Conservation (phyloP, 495 filamentous ascomycete genomes). For the Aspergillus baeticus region DNA sequence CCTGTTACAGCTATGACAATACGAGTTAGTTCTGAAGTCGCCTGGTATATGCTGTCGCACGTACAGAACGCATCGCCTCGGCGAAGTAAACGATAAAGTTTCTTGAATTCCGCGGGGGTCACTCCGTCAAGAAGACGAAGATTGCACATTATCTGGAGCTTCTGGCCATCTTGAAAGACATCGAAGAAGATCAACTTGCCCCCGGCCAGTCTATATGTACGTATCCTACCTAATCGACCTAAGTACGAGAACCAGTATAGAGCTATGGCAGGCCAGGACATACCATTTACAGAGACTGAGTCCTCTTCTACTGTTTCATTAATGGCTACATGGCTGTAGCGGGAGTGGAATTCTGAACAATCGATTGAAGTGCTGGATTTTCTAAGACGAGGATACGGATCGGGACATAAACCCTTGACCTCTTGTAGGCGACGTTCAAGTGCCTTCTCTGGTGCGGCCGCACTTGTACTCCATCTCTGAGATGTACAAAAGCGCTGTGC, state of each 20-base stretch:
- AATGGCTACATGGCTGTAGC: constrained; percentile 38
- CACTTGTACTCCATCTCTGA: constrained; percentile 24
- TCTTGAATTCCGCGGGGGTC: constrained; percentile 52
- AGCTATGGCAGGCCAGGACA: constrained; percentile 31
- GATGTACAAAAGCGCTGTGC: background rate
- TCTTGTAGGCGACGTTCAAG: constrained; percentile 51
- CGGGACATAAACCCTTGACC: constrained; percentile 39
- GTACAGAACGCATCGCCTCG: constrained; percentile 78
- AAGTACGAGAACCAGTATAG: constrained; percentile 38
- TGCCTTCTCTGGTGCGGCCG: constrained; percentile 35
- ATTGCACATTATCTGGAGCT: constrained; percentile 73
- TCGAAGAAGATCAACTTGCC: constrained; percentile 84
- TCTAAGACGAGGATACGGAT: constrained; percentile 53
- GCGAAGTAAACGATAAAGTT: constrained; percentile 55
- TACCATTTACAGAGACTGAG: constrained; percentile 45
- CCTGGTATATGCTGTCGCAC: constrained; percentile 27
- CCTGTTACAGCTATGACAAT: constrained; percentile 60
- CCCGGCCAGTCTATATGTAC: constrained; percentile 54
- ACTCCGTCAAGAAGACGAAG: constrained; percentile 52
- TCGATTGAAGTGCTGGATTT: constrained; percentile 31
- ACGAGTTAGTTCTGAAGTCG: constrained; percentile 18
- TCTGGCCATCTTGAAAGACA: constrained; percentile 65
- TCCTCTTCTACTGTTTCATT: constrained; percentile 47
- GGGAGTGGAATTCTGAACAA: constrained; percentile 36
- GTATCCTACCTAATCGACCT: constrained; percentile 64